Conservation (phyloP, 805 yeast species). For the Jamesozyma piceae region DNA sequence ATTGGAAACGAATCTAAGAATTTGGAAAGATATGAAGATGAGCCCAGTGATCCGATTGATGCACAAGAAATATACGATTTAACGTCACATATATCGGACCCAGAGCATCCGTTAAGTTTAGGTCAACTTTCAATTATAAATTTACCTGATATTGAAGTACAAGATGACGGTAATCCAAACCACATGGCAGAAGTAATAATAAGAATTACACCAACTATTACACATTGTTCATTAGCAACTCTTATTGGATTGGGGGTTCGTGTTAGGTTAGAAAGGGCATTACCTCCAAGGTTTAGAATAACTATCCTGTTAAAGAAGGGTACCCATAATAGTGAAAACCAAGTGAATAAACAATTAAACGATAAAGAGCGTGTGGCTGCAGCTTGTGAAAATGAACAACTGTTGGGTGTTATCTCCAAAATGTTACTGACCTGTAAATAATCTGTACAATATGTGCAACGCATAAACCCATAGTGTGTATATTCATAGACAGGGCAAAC, state of each 20-base stretch:
- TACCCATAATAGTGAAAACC: conserved; percentile 89
- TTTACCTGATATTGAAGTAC: conserved; percentile 65
- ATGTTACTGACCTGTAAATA: conserved; percentile 77
- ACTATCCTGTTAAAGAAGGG: conserved; percentile 79
- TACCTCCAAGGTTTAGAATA: conserved; percentile 77
- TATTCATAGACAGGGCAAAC: background rate
- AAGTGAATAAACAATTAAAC: conserved; percentile 91
- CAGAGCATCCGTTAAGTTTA: conserved; percentile 91
- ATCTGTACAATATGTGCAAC: too few relatives aligned
- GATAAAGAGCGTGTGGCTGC: conserved; percentile 98
- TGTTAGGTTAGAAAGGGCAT: conserved; percentile 79
- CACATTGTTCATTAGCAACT: conserved; percentile 95
- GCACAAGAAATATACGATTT: conserved; percentile 84
- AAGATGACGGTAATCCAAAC: conserved; percentile 42
- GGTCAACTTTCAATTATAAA: conserved; percentile 94
- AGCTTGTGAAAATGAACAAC: conserved; percentile 94
- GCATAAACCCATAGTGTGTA: too few relatives aligned
- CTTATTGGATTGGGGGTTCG: conserved; percentile 90
- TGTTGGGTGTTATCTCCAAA: conserved; percentile 78
- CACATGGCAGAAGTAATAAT: conserved; percentile 69
- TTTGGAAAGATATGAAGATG: conserved; percentile 15
- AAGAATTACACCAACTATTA: conserved; percentile 91
- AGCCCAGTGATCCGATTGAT: conserved; percentile 55
- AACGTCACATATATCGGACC: conserved; percentile 82
- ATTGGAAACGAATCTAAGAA: conserved; percentile 11